These are phyloP conservation scores for Paramyrothecium roridum DNA, from an alignment of 2,329 filamentous ascomycete species.

Conservation along the genomic window DNA sequence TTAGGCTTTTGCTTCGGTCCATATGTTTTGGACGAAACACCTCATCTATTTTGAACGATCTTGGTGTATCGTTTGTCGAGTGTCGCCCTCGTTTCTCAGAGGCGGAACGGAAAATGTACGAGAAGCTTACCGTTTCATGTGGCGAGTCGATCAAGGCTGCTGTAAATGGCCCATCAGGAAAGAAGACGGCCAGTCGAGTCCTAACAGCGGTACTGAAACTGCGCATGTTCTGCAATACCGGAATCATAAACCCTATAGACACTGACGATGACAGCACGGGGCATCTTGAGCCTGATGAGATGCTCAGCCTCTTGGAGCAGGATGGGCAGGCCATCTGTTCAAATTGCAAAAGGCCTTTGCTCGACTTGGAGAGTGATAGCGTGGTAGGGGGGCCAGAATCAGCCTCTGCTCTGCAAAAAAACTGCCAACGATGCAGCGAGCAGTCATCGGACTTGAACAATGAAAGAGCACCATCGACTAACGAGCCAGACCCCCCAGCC, in stretches of 20 bases:
- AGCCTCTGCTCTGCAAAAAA: not conserved
- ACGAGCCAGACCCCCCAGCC: not conserved
- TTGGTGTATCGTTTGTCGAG: not conserved
- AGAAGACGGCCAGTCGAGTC: not conserved
- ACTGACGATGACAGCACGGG: not conserved
- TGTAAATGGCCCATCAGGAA: not conserved
- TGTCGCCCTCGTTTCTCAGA: not conserved
- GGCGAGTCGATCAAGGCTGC: not conserved
- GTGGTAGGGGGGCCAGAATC: no score
- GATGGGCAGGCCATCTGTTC: not conserved
- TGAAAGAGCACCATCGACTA: not conserved
- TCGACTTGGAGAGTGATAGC: not conserved
- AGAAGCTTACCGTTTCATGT: not conserved
- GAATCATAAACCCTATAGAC: not conserved
- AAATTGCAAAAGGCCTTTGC: not conserved
- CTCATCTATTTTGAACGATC: not conserved
- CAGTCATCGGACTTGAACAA: not conserved
- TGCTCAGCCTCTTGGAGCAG: not conserved
- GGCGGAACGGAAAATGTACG: not conserved
- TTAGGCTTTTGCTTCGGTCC: not conserved
- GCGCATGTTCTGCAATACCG: conserved; percentile 4
- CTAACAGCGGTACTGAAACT: not conserved
- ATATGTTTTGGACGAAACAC: not conserved
- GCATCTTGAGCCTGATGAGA: not conserved
- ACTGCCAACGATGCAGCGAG: not conserved